Conservation (phyloP, 108 stramenopile genomes). For the Pseudonitzschia multiseries region DNA sequence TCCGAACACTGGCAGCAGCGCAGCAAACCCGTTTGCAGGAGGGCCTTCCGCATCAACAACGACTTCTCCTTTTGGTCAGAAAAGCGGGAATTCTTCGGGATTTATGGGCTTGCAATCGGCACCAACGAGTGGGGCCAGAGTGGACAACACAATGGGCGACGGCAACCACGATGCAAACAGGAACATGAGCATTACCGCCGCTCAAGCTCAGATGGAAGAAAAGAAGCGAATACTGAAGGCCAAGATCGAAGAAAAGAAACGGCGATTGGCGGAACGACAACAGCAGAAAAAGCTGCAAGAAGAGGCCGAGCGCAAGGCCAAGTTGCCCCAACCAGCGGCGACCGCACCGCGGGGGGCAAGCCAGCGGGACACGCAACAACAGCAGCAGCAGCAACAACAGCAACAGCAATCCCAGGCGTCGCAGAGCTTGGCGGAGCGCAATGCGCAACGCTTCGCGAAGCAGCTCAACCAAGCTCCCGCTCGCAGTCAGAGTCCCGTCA, state of each 20-base stretch:
- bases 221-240: conserved; percentile 34
- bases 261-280: conserved; percentile 35
- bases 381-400: not conserved
- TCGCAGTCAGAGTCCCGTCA: not conserved
- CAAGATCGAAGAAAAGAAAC: conserved; percentile 36
- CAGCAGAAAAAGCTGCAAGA: conserved; percentile 17
- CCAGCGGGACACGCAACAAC: too few relatives aligned
- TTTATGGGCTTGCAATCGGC: not conserved
- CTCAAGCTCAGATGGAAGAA: conserved; percentile 50
- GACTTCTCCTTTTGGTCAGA: not conserved
- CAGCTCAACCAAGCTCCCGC: not conserved
- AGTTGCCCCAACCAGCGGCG: not conserved
- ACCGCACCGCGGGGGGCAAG: not conserved
- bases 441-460: conserved; percentile 26
- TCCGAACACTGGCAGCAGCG: not conserved
- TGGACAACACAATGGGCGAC: not conserved
- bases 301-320: conserved; percentile 1
- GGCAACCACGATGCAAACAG: not conserved
- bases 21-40: conserved; percentile 14
- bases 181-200: not conserved
- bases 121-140: conserved; percentile 9
- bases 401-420: not conserved
- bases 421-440: conserved; percentile 27
- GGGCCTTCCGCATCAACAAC: conserved; percentile 2
- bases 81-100: not conserved